A percentile compares a stretch with the other conserved stretches of the same genome.
Evolutionary conservation across 2,329 filamentous ascomycete species (phyloP).

Genomic region (Pyricularia grisea): DNA sequence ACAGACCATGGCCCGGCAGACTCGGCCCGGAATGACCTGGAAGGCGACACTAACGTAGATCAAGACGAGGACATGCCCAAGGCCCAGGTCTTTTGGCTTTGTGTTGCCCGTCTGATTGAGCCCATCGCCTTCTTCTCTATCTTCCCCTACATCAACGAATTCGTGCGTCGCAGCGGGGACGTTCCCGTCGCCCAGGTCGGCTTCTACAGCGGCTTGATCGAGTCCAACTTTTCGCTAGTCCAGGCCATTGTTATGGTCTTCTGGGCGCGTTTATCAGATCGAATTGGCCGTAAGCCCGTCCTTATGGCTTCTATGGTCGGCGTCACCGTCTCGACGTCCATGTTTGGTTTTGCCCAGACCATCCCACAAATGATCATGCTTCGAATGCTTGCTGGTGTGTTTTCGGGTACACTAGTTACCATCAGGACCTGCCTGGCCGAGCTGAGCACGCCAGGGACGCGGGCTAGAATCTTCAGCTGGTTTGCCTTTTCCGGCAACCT

Average conservation of each 20-base stretch:
- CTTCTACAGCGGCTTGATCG: slow-evolving; percentile 71
- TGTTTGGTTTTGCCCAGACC: slow-evolving; percentile 37
- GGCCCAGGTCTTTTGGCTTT: slow-evolving; percentile 62
- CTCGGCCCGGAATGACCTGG: background rate
- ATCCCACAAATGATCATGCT: slow-evolving; percentile 70
- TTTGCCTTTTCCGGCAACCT: slow-evolving; percentile 69
- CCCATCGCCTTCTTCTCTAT: slow-evolving; percentile 78
- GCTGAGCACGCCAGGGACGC: slow-evolving; percentile 58
- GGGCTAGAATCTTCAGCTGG: slow-evolving; percentile 65
- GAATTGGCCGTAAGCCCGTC: slow-evolving; percentile 15
- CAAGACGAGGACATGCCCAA: slow-evolving; percentile 44
- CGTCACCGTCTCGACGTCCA: background rate
- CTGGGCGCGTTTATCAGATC: slow-evolving; percentile 62
- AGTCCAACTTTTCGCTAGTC: slow-evolving; percentile 62
- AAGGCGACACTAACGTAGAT: slow-evolving; percentile 12
- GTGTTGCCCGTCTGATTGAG: slow-evolving; percentile 63
- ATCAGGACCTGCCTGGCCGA: slow-evolving; percentile 72
- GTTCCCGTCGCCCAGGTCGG: slow-evolving; percentile 59
- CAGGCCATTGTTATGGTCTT: slow-evolving; percentile 71
- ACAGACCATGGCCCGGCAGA: background rate
- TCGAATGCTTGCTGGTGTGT: slow-evolving; percentile 62
- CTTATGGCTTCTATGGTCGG: background rate
- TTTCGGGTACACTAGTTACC: slow-evolving; percentile 65
- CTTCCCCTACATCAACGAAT: slow-evolving; percentile 71
- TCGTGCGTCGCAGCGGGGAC: slow-evolving; percentile 59